Evolutionary conservation across 495 filamentous ascomycete species (phyloP).

Genomic region (Hypomontagnella submonticulosa): DNA sequence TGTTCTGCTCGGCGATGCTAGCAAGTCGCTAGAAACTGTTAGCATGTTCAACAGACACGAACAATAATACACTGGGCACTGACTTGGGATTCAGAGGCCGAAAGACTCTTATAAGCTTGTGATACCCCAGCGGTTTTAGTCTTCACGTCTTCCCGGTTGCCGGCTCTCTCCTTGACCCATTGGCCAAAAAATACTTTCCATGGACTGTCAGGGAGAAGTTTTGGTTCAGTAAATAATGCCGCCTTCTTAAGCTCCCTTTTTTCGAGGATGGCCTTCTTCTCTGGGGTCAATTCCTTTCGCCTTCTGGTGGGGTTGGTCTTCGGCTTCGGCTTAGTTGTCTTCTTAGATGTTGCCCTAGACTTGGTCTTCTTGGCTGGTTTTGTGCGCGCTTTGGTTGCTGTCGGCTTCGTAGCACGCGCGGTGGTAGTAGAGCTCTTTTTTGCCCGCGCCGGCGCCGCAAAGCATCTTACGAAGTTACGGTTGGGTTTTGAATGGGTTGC

Average conservation of each 20-base stretch:
- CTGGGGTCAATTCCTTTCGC: constrained; percentile 32
- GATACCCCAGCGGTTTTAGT: constrained; percentile 13
- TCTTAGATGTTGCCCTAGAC: constrained; percentile 12
- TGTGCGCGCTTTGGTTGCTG: constrained; percentile 5
- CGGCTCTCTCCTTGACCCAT: constrained; percentile 5
- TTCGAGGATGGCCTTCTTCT: constrained; percentile 39
- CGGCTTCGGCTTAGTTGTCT: constrained; percentile 38
- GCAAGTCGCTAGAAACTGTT: constrained; percentile 43
- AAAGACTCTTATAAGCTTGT: constrained; percentile 43
- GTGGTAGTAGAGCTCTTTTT: constrained; percentile 31
- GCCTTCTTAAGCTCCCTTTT: constrained; percentile 38
- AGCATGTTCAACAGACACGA: constrained; percentile 2
- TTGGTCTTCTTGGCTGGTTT: constrained; percentile 31
- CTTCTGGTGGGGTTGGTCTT: constrained; percentile 28
- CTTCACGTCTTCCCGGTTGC: not conserved
- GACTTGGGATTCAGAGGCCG: constrained; percentile 47
- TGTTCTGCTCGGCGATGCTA: constrained; percentile 64
- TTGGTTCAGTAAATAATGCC: constrained; percentile 47
- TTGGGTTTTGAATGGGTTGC: constrained; percentile 15
- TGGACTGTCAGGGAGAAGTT: not conserved
- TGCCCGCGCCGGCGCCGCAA: constrained; percentile 37
- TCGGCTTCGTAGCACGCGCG: constrained; percentile 10
- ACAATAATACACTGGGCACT: constrained; percentile 21
- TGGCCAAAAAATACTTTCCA: constrained; percentile 44
- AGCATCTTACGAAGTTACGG: constrained; percentile 38